These are phyloP conservation scores for Mycena galericulata DNA, from an alignment of 768 basidiomycete genomes.

Conservation along the genomic window DNA sequence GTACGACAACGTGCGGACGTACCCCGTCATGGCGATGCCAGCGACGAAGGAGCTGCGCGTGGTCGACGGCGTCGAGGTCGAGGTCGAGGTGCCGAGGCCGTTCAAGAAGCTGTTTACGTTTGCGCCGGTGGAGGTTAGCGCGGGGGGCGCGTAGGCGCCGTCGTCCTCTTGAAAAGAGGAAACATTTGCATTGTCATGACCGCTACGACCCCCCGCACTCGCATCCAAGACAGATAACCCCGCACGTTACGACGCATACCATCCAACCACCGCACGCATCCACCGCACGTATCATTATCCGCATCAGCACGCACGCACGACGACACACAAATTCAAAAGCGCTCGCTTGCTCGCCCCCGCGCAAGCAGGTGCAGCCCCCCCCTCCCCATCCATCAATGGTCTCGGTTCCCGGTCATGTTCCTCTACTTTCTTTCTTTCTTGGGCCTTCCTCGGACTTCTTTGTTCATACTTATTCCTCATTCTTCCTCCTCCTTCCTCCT, in stretches of 20 bases:
- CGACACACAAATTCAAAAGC: neutral
- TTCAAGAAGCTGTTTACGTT: slow-evolving; percentile 80
- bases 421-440: too few relatives aligned
- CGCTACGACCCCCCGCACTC: neutral
- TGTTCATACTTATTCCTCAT: too few relatives aligned
- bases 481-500: too few relatives aligned
- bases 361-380: neutral
- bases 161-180: neutral
- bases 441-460: too few relatives aligned
- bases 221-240: neutral
- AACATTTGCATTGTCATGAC: slow-evolving; percentile 7
- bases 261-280: too few relatives aligned
- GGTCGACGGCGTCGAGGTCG: slow-evolving; percentile 65
- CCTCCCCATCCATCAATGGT: too few relatives aligned
- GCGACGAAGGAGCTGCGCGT: slow-evolving; percentile 67
- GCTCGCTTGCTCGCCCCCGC: neutral
- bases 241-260: slow-evolving; percentile 20
- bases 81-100: slow-evolving; percentile 59
- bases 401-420: too few relatives aligned
- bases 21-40: slow-evolving; percentile 71
- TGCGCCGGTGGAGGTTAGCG: slow-evolving; percentile 29
- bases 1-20: slow-evolving; percentile 78
- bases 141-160: neutral
- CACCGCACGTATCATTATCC: neutral
- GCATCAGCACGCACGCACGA: neutral